Conservation (phyloP, 768 basidiomycete species). For the Agaricus sinodeliciosus region DNA sequence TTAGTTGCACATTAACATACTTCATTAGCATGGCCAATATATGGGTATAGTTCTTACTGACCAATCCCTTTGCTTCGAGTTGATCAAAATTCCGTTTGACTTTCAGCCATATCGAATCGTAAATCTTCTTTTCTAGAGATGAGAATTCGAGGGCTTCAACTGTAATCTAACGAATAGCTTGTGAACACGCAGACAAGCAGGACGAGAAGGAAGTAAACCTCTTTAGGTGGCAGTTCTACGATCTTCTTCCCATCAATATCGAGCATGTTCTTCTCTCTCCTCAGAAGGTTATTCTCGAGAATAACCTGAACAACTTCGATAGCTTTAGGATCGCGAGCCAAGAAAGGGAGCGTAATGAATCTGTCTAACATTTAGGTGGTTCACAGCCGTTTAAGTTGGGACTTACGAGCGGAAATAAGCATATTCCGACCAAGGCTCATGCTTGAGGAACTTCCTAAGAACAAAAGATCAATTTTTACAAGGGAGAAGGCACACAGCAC, state of each 20-base stretch:
- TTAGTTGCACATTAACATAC: conserved; percentile 32
- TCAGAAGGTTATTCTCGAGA: conserved; percentile 77
- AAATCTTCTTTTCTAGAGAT: conserved; percentile 75
- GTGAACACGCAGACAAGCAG: neutral
- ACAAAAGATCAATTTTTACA: neutral
- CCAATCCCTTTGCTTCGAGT: conserved; percentile 69
- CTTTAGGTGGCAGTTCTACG: conserved; percentile 83
- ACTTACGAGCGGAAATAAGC: conserved; percentile 86
- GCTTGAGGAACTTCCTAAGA: conserved; percentile 66
- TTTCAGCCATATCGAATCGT: conserved; percentile 76
- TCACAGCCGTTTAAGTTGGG: neutral
- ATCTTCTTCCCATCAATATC: conserved; percentile 83
- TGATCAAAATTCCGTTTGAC: conserved; percentile 79
- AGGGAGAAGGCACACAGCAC: conserved; percentile 11
- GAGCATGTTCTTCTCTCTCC: conserved; percentile 91
- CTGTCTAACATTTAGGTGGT: conserved; percentile 26
- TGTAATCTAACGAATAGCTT: conserved; percentile 35
- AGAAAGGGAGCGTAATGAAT: conserved; percentile 88
- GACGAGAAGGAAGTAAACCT: conserved; percentile 34
- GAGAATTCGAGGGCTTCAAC: conserved; percentile 80
- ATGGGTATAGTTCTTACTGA: conserved; percentile 78
- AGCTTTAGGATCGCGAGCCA: conserved; percentile 85
- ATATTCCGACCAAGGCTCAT: conserved; percentile 76
- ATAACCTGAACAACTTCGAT: conserved; percentile 95
- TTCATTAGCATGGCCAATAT: conserved; percentile 95